Evolutionary conservation across 164 flowering plant genomes (phyloP).

Genomic region (Tetrastigma voinierianum): DNA sequence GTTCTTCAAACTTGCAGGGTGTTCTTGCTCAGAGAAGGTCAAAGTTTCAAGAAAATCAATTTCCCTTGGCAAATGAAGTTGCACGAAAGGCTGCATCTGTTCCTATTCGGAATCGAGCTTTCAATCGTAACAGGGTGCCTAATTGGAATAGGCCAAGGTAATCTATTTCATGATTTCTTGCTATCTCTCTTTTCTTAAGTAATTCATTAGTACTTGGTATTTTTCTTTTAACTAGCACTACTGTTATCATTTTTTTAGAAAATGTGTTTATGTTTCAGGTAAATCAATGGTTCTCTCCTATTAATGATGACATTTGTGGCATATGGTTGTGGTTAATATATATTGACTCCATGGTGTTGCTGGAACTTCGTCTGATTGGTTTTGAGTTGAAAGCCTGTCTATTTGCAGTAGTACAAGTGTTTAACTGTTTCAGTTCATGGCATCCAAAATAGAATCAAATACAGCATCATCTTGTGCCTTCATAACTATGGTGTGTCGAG

Average conservation of each 20-base stretch:
- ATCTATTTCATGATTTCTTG: neutral
- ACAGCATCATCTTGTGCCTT: neutral
- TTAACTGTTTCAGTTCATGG: constrained; percentile 4
- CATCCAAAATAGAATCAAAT: neutral
- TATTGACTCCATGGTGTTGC: neutral
- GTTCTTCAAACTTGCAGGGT: constrained; percentile 43
- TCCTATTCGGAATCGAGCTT: constrained; percentile 54
- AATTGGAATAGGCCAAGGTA: constrained; percentile 72
- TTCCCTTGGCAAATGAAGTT: constrained; percentile 66
- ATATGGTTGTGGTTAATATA: constrained; percentile 23
- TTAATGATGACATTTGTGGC: constrained; percentile 24
- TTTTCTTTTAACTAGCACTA: neutral
- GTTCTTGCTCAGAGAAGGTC: constrained; percentile 81
- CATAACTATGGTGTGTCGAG: neutral
- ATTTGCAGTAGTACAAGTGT: constrained; percentile 2
- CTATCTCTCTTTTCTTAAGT: neutral
- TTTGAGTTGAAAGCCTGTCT: constrained; percentile 7
- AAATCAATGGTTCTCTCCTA: constrained; percentile 38
- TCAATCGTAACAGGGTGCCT: constrained; percentile 29
- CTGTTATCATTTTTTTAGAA: neutral
- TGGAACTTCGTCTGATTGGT: constrained; percentile 8
- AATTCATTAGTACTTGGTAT: neutral
- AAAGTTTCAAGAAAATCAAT: constrained; percentile 68
- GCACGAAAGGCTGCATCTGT: constrained; percentile 73
- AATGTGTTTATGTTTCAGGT: constrained; percentile 38